A percentile compares a stretch with the other conserved stretches of the same genome.
These are phyloP conservation scores for Microsporum canis DNA, from an alignment of 2,329 filamentous ascomycete genomes.

Conservation along the genomic window DNA sequence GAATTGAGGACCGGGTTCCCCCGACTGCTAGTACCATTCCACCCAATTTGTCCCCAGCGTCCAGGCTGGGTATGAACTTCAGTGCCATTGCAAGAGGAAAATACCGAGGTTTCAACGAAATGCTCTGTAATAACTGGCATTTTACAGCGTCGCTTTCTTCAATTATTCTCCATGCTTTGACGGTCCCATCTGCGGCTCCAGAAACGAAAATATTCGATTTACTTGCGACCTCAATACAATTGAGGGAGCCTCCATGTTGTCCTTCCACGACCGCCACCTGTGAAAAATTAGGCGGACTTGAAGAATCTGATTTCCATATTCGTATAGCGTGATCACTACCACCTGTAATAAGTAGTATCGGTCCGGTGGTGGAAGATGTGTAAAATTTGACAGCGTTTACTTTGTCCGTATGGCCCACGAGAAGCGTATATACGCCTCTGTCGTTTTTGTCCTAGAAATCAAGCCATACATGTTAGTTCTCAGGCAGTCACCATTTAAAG, in stretches of 20 bases:
- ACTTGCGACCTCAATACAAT: conserved; percentile 44
- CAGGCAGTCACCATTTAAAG: not conserved
- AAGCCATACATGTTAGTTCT: not conserved
- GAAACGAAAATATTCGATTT: conserved; percentile 43
- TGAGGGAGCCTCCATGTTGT: conserved; percentile 60
- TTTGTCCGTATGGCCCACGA: conserved; percentile 64
- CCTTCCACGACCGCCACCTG: conserved; percentile 44
- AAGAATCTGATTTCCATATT: conserved; percentile 42
- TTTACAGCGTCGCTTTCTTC: conserved; percentile 23
- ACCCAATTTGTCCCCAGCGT: conserved; percentile 24
- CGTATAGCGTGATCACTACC: conserved; percentile 68
- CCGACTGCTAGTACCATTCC: conserved; percentile 63
- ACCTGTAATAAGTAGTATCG: conserved; percentile 60
- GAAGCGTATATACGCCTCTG: conserved; percentile 52
- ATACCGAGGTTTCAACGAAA: conserved; percentile 63
- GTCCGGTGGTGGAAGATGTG: conserved; percentile 38
- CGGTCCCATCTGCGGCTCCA: conserved; percentile 51
- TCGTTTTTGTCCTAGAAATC: conserved; percentile 31
- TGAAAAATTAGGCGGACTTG: conserved; percentile 26
- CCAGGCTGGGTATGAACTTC: conserved; percentile 41
- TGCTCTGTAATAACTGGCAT: conserved; percentile 52
- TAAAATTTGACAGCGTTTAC: conserved; percentile 81
- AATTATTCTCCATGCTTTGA: conserved; percentile 57
- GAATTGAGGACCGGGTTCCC: conserved; percentile 71
- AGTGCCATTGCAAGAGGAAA: conserved; percentile 72